Conservation (phyloP, 176 grass and related monocot species). For the Saccharum spontaneum region DNA sequence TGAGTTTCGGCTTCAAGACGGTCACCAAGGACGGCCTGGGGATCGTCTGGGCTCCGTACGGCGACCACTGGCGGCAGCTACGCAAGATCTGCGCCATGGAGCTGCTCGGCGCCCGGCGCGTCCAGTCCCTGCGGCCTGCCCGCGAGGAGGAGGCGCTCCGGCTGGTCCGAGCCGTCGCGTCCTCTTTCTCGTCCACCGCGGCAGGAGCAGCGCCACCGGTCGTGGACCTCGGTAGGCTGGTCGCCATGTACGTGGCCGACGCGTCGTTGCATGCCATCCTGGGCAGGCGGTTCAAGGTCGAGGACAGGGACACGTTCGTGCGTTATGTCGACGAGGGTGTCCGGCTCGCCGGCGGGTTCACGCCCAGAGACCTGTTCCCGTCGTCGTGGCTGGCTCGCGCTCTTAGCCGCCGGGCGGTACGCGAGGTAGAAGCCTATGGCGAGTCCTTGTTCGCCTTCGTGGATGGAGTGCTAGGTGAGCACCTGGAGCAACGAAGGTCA, state of each 20-base stretch:
- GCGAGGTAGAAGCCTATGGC: background rate
- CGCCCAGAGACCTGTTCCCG: background rate
- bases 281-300: background rate
- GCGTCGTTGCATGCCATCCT: background rate
- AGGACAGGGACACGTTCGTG: background rate
- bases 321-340: background rate
- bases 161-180: background rate
- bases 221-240: too few species aligned
- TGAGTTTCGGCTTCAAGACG: background rate
- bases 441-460: background rate
- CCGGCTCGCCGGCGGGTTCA: background rate
- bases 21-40: background rate
- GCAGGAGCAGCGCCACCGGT: too few species aligned
- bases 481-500: background rate
- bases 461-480: background rate
- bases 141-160: background rate
- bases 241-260: too few species aligned
- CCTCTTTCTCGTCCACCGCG: too few species aligned
- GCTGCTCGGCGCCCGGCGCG: background rate
- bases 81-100: constrained; percentile 41
- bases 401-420: background rate
- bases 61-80: constrained; percentile 41
- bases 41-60: background rate
- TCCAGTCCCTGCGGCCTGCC: background rate
- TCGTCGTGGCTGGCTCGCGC: background rate